Evolutionary conservation across 2,329 filamentous ascomycete genomes (phyloP), one percentile per base, ranked within the genome.

Genomic region (Colletotrichum chrysophilum): DNA sequence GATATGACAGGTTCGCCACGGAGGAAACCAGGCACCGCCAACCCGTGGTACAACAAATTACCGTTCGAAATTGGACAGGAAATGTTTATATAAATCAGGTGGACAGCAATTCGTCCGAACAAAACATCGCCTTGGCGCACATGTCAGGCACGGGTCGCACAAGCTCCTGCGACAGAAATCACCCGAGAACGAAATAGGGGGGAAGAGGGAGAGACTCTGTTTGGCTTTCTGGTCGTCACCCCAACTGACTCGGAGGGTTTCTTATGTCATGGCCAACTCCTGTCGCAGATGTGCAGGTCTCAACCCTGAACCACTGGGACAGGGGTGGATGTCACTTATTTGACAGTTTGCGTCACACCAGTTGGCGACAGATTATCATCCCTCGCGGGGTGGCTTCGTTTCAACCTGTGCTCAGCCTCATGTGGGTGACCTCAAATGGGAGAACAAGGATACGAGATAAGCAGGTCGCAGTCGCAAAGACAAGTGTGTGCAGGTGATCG

Each of bases 391-490:
- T 8, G 38, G 9, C 43, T 12, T n/a, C 14, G 70, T 73, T 73
- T 73, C 70, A 73, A 73, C 58, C 21, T 52, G 21, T 61, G 64
- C 70, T 72, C 70, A 69, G 70, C 65, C 70, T 69, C 65, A 24
- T 28, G 30, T 36, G 64, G 36, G 52, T 14, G 34, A 62, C 30
- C 28, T 30, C 30, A 16, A 24, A 36, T 62, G 58, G 30, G 18
- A 32, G 32, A 24, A 32, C 3, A 10, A 21, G 58, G 10, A 32
- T n/a, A 18, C 8, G 16, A 34, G 12, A 32, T 18, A 32, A 2
- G 0, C 1, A 21, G 1, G 5, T 24, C 28, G 13, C 55, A 58
- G 55, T 58, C 2, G 55, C 55, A 52, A 0, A 52, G 43, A 52
- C 43, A 52, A 13, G n/a, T 21, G 43, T 21, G 43, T 0, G n/a